Percentiles rank a stretch among this genome's conserved stretches.
phyloP scores from a whole-genome alignment of 371 early-diverging fungal genomes.

The Gilbertella persicaria region DNA sequence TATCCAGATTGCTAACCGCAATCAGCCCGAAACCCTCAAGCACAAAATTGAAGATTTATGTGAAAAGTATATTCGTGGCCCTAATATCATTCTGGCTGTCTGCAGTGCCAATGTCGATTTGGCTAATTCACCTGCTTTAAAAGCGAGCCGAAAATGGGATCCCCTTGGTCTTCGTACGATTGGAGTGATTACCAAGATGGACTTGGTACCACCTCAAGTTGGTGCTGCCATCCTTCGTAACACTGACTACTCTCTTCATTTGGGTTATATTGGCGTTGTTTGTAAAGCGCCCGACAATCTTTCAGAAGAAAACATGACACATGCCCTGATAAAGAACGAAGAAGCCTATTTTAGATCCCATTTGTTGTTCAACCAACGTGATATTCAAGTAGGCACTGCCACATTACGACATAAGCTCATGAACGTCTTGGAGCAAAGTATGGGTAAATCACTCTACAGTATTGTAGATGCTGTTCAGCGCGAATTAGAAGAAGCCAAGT shows the following conservation, averaged over 20 bases:
- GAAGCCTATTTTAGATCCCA: constrained; percentile 70
- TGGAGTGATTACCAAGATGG: constrained; percentile 99
- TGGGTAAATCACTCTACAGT: constrained; percentile 80
- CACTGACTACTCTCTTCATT: constrained; percentile 87
- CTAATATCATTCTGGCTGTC: constrained; percentile 97
- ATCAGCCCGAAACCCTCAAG: constrained; percentile 94
- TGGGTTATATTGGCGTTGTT: constrained; percentile 98
- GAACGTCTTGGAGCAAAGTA: constrained; percentile 88
- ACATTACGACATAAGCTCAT: constrained; percentile 83
- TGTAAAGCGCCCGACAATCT: constrained; percentile 67
- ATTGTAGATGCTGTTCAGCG: constrained; percentile 89
- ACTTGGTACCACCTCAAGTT: constrained; percentile 86
- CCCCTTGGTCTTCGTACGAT: constrained; percentile 94
- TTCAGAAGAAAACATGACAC: constrained; percentile 52
- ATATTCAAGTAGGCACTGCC: constrained; percentile 81
- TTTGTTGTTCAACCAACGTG: constrained; percentile 62
- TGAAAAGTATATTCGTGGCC: constrained; percentile 89
- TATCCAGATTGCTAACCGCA: constrained; percentile 93
- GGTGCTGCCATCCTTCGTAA: constrained; percentile 89
- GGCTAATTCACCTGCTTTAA: constrained; percentile 97
- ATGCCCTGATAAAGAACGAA: constrained; percentile 72
- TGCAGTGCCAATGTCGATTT: constrained; percentile 98
- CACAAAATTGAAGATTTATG: constrained; percentile 93
- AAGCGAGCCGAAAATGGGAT: constrained; percentile 91
- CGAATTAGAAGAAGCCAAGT: constrained; percentile 92